Evolutionary conservation across 352 stramenopile species (phyloP), one percentile per base, ranked within the genome.

Genomic region (Phytophthora tentaculata): DNA sequence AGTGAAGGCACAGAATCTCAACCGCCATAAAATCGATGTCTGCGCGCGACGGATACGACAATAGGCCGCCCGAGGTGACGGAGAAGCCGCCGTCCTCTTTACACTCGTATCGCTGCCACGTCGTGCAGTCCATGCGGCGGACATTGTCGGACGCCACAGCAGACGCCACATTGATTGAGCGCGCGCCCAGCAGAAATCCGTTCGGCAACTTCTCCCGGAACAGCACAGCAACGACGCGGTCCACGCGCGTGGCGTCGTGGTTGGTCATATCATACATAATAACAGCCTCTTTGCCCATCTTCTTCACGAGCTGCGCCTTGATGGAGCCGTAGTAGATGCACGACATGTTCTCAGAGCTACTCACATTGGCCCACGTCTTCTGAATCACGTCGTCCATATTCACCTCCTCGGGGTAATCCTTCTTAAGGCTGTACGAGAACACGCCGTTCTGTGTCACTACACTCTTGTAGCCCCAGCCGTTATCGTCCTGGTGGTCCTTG

Each of bases 381-480:
- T 77, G 48, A 56, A 74, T 77, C 32, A 74, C 56, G 14, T 74
- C 59, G 23, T 65, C 32, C 68, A 80, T 69, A 32, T 71, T 65
- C 48, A 74, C 56, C 13, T 71, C 69, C 61, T 67, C 64, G 7
- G 65, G 35, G 50, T 73, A 81, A 37, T 71, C 55, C 47, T 78
- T 81, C 39, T 65, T 67, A 17, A 81, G 53, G 12, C 29, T 76
- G 61, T 71, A 81, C 14, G 57, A 67, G 59, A 78, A 76, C 14
- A 73, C 17, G 35, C 69, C 65, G 45, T 76, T 52, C 20, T 53
- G 37, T 7, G 63, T 64, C 22, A 67, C 61, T 24, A 66, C 49
- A 14, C 69, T 81, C 58, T 74, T 76, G 69, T 78, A 81, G 3
- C 58, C 26, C 73, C 73, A 81, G 45, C 69, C 73, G n/a, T 61